Evolutionary conservation across 208 protist species (phyloP), one percentile per base, ranked within the genome.

Genomic region (Vickermania ingenoplastis): DNA sequence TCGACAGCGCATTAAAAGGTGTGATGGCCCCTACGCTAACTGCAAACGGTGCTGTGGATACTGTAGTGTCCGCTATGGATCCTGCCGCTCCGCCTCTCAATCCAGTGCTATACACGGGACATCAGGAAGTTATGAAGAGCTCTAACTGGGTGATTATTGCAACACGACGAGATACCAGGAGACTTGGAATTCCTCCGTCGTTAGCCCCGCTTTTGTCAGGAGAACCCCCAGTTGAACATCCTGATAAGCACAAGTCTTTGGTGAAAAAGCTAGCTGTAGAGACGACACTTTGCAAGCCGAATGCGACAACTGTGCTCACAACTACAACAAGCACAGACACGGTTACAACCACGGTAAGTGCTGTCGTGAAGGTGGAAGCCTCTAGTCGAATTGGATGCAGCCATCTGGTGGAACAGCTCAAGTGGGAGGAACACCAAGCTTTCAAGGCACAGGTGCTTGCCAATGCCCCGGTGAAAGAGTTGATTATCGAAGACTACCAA

Each of bases 141-240:
- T 72, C 73, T 13, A 76, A 63, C 49, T 86, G 76, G 71, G 53
- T 83, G 7, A 71, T 93, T 29, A 29, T 88, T 21, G 79, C 79
- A 0, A 72, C 75, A 0, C 82, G 86, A 0, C 56, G 67, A 14
- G 60, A 69, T 21, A 82, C 82, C 17, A 52, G 63, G 28, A 28
- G 59, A 11, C 65, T 86, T 3, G 67, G 71, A n/a, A 54, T 83
- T 5, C 86, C 86, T 0, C 71, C 82, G 0, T 69, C 82, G 5
- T 59, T 90, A 3, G 81, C 81, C 4, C 80, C 82, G 4, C 65
- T 93, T 27, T 67, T 93, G 25, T 75, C 81, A 14, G 75, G 71
- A 27, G 83, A 93, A 67, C 86, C 86, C 1, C 66, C 31, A 7
- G 57, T 90, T 21, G 83, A 79, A 45, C 73, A 86, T 50, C 83